phyloP scores from a whole-genome alignment of 2,329 filamentous ascomycete species.

The Chalaropsis thielavioides region DNA sequence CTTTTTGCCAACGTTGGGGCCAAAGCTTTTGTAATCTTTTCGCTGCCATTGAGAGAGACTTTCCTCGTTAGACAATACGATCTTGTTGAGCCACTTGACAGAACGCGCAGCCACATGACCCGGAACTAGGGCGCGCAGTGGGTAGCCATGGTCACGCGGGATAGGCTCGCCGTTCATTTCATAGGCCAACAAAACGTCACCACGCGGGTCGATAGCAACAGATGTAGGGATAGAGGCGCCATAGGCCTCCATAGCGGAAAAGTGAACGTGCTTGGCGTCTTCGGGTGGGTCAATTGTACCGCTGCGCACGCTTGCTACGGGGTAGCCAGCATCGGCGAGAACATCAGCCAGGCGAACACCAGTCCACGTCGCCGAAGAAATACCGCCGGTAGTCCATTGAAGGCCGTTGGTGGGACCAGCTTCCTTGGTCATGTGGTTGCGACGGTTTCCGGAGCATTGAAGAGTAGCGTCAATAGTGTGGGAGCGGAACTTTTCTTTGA shows the following conservation, averaged over 20 bases:
- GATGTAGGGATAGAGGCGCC: conserved; percentile 46
- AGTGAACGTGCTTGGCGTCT: conserved; percentile 38
- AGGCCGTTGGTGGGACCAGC: conserved; percentile 39
- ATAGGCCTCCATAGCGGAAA: conserved; percentile 46
- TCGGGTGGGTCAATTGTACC: conserved; percentile 15
- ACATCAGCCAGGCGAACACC: conserved; percentile 42
- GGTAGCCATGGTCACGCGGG: conserved; percentile 51
- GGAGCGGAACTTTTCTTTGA: conserved; percentile 36
- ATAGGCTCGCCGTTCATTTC: conserved; percentile 52
- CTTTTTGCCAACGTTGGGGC: conserved; percentile 41
- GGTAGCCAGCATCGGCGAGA: conserved; percentile 40
- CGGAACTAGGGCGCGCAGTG: conserved; percentile 46
- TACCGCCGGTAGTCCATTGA: conserved; percentile 45
- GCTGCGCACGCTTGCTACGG: conserved; percentile 21
- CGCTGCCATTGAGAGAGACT: conserved; percentile 51
- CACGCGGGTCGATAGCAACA: conserved; percentile 42
- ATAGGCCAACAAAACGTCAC: conserved; percentile 52
- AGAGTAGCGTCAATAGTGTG: conserved; percentile 40
- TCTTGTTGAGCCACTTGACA: conserved; percentile 54
- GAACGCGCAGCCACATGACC: conserved; percentile 52
- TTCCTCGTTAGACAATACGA: conserved; percentile 51
- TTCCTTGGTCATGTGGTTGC: conserved; percentile 41
- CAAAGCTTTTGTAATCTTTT: conserved; percentile 54
- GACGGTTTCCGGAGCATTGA: conserved; percentile 47
- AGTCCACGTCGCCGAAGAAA: conserved; percentile 45